A percentile compares a stretch with the other conserved stretches of the same genome.
These are phyloP conservation scores for Kluyveromyces wickerhamii DNA, from an alignment of 805 yeast species.

Conservation along the genomic window DNA sequence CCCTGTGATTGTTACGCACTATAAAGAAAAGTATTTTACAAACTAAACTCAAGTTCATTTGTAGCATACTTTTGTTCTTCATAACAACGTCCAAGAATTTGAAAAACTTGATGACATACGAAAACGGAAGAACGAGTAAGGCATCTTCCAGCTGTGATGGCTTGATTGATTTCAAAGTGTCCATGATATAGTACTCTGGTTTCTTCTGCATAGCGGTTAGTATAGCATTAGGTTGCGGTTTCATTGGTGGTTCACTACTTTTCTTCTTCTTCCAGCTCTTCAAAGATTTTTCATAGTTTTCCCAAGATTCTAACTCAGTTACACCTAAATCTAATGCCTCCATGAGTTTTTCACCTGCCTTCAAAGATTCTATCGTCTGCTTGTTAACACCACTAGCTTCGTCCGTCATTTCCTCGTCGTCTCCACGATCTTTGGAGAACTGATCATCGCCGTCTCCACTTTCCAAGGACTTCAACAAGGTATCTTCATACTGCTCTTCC, in stretches of 20 bases:
- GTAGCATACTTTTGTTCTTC: conserved; percentile 36
- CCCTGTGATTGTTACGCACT: conserved; percentile 66
- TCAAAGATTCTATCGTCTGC: conserved; percentile 84
- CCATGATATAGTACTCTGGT: conserved; percentile 75
- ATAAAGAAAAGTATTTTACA: conserved; percentile 73
- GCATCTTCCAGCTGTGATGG: conserved; percentile 91
- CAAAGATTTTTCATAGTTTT: conserved; percentile 41
- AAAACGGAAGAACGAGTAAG: conserved; percentile 80
- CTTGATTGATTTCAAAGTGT: conserved; percentile 58
- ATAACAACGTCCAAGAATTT: conserved; percentile 74
- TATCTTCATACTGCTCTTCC: conserved; percentile 86
- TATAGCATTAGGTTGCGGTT: conserved; percentile 64
- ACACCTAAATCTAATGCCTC: conserved; percentile 84
- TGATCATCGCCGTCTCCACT: conserved; percentile 40
- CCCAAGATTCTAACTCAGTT: conserved; percentile 54
- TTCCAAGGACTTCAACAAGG: conserved; percentile 65
- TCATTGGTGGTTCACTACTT: conserved; percentile 41
- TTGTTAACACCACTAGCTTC: conserved; percentile 61
- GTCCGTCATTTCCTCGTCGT: conserved; percentile 36
- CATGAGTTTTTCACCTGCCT: conserved; percentile 87
- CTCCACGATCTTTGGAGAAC: conserved; percentile 32
- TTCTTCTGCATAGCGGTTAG: conserved; percentile 60
- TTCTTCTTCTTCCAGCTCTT: conserved; percentile 35
- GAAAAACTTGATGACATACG: conserved; percentile 64
- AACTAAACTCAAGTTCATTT: conserved; percentile 51